These are phyloP conservation scores for Serendipita sp. DNA, from an alignment of 768 basidiomycete genomes.

Conservation along the genomic window DNA sequence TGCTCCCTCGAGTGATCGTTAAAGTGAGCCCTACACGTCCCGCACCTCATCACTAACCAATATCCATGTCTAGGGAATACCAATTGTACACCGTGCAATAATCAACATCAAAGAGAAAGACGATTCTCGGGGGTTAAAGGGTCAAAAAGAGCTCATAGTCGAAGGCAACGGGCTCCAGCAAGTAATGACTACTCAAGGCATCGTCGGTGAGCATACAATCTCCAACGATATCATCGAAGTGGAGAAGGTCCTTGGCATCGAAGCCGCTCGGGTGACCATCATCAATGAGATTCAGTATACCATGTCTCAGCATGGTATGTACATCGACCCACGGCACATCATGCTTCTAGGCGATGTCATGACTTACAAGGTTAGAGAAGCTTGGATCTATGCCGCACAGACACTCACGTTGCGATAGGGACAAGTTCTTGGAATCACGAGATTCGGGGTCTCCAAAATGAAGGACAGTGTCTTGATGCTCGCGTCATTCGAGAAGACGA, in stretches of 20 bases:
- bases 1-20: constrained; percentile 72
- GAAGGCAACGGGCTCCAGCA: constrained; percentile 95
- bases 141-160: constrained; percentile 82
- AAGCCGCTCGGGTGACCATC: constrained; percentile 86
- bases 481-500: constrained; percentile 98
- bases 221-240: constrained; percentile 98
- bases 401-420: constrained; percentile 35
- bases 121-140: constrained; percentile 62
- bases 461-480: constrained; percentile 99
- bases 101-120: constrained; percentile 92
- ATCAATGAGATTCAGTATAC: constrained; percentile 95
- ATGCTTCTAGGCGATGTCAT: constrained; percentile 98
- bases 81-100: constrained; percentile 78
- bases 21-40: constrained; percentile 37
- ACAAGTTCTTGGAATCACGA: constrained; percentile 93
- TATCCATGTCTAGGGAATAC: constrained; percentile 45
- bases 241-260: constrained; percentile 89
- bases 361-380: constrained; percentile 72
- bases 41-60: neutral
- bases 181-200: constrained; percentile 97
- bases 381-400: neutral
- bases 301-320: constrained; percentile 96
- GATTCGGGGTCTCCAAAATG: constrained; percentile 99
- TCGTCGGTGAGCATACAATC: constrained; percentile 80
- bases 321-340: constrained; percentile 95